Conservation (phyloP, 2,329 filamentous ascomycete genomes). For the Alternaria arbusti region DNA sequence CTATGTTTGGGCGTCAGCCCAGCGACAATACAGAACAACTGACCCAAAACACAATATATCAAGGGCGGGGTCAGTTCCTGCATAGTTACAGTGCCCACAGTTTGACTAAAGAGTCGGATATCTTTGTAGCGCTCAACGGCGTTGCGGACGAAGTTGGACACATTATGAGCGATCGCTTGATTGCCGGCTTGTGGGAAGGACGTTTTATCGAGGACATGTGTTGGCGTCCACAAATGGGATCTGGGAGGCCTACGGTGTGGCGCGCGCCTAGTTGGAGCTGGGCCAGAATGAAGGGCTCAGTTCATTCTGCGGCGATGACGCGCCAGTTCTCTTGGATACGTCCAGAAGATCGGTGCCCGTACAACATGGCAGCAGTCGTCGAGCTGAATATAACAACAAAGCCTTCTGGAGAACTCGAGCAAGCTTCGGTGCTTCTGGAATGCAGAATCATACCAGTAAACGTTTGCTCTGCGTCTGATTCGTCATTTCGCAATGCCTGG, state of each 20-base stretch:
- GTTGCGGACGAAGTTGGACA: neutral
- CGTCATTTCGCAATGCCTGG: neutral
- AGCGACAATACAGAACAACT: too few relatives aligned
- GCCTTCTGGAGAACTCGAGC: neutral
- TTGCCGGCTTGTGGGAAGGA: neutral
- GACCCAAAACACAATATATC: fast-evolving
- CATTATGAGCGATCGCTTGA: neutral
- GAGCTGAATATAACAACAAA: fast-evolving
- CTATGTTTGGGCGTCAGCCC: too few relatives aligned
- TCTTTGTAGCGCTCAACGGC: neutral
- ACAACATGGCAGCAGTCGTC: neutral
- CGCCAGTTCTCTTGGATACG: too few relatives aligned
- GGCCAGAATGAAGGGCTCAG: too few relatives aligned
- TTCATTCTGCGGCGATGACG: too few relatives aligned
- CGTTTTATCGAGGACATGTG: neutral
- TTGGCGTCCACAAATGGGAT: too few relatives aligned
- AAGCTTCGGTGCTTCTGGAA: neutral
- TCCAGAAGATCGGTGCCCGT: too few relatives aligned
- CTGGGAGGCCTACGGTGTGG: neutral
- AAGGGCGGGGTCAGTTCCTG: neutral
- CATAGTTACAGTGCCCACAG: fast-evolving
- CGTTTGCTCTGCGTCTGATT: neutral
- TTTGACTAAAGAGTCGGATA: neutral
- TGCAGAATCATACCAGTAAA: neutral
- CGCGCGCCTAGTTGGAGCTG: neutral